Percentiles rank a stretch among this genome's conserved stretches.
Conservation (phyloP, 352 stramenopile species). For the Phytopythium aichiense region DNA sequence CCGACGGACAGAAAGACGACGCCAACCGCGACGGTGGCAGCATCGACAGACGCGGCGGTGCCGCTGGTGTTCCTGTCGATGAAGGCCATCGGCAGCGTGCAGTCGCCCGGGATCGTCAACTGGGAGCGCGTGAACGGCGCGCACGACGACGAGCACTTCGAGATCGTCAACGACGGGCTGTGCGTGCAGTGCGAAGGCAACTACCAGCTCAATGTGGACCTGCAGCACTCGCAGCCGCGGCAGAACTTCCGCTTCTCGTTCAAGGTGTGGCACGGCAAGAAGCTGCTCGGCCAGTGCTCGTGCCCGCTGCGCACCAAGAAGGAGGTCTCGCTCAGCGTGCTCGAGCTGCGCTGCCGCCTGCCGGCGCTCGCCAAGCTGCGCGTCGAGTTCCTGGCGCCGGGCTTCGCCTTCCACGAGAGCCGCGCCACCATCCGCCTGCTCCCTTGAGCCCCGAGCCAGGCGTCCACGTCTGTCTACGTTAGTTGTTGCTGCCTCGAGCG, state of each 20-base stretch:
- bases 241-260: conserved; percentile 32
- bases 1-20: neutral
- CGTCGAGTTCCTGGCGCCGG: conserved; percentile 35
- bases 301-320: conserved; percentile 35
- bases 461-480: neutral
- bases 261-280: conserved; percentile 35
- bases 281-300: conserved; percentile 32
- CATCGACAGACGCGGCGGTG: conserved; percentile 5
- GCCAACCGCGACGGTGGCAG: neutral
- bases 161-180: conserved; percentile 29
- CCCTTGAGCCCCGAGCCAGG: neutral
- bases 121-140: conserved; percentile 29
- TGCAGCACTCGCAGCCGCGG: conserved; percentile 32
- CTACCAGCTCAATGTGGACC: conserved; percentile 43
- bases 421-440: conserved; percentile 31
- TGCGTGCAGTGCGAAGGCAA: conserved; percentile 22
- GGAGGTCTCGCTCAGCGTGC: conserved; percentile 32
- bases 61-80: conserved; percentile 31
- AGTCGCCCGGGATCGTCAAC: conserved; percentile 31
- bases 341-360: conserved; percentile 30
- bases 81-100: conserved; percentile 31
- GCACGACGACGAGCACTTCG: conserved; percentile 30
- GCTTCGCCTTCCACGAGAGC: conserved; percentile 42
- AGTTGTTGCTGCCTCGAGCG: neutral
- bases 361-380: conserved; percentile 28